Evolutionary conservation across 2,329 filamentous ascomycete genomes (phyloP).

Genomic region (Aspergillus floridensis): DNA sequence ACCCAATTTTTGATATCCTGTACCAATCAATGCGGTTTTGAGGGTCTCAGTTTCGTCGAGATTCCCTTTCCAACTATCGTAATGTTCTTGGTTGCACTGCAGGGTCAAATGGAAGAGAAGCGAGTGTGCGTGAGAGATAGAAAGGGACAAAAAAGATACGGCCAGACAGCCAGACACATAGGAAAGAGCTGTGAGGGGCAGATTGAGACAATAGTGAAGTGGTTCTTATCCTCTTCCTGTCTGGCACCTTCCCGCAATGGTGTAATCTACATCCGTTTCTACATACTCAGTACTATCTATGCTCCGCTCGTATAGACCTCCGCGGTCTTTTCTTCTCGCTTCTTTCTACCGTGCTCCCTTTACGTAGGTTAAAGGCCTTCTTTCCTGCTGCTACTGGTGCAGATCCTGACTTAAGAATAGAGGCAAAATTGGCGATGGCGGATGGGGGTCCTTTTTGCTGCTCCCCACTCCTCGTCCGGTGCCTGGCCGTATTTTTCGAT

Average conservation of each 20-base stretch:
- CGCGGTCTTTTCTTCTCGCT: neutral
- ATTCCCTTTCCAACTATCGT: neutral
- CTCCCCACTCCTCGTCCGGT: conserved; percentile 3
- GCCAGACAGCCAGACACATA: neutral
- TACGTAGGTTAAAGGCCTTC: neutral
- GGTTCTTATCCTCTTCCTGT: neutral
- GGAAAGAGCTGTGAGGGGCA: neutral
- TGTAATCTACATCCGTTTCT: neutral
- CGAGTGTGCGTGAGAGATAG: too few species aligned
- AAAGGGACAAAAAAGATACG: neutral
- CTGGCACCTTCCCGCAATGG: neutral
- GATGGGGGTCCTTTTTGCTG: conserved; percentile 8
- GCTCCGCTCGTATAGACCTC: neutral
- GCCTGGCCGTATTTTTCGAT: conserved; percentile 16
- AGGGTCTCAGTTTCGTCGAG: neutral
- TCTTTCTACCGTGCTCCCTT: neutral
- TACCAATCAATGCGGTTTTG: neutral
- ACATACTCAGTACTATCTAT: neutral
- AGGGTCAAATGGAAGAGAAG: neutral
- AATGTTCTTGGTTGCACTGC: neutral
- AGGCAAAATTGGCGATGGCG: conserved; percentile 15
- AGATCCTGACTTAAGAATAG: conserved; percentile 15
- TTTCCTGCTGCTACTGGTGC: conserved; percentile 1
- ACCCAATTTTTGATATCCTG: neutral
- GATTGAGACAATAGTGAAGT: neutral